Evolutionary conservation across 2,329 filamentous ascomycete genomes (phyloP), one percentile per base, ranked within the genome.

Genomic region (Fusarium euwallaceae): DNA sequence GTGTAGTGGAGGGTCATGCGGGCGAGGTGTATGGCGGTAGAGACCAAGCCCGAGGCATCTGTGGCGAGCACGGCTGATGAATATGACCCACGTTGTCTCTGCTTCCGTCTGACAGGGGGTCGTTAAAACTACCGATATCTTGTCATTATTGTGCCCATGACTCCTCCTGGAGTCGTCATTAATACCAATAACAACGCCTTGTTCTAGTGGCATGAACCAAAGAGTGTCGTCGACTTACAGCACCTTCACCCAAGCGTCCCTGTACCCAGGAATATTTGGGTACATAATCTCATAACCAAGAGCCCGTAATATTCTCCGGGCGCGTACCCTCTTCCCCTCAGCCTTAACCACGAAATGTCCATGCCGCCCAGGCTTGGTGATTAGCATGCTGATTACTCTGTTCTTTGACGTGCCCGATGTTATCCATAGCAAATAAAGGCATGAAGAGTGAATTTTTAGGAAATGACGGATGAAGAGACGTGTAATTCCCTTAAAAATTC

Each of bases 1-100:
- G 64, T 22, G 29, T 60, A 53, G 27, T 53, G 27, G 22, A 66
- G 64, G 27, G 55, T 22, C 14, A 61, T 16, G 11, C 58, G 64
- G 22, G 48, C 32, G 8, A 58, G 27, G 22, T 67, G 45, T 16
- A 64, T 39, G 10, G 59, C 60, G 12, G 11, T 39, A 20, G 22
- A 12, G 7, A 36, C 45, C 4, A 37, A 24, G 14, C n/a, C 48
- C 1, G 32, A 27, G 27, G 32, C 34, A 24, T 39, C 60, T 16
- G 45, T 34, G 1, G 60, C 59, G 12, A 67, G 51, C 7, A 67
- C 51, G 16, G 48, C 20, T 14, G 43, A 24, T n/a, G 51, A 14
- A 22, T 29, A 22, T 16, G 11, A 27, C 14, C 20, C 12, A 39
- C 6, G 29, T 48, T 8, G 16, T 4, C 32, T 10, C 14, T 12